phyloP scores from a whole-genome alignment of 306 rosid species.

The Arachis stenosperma region DNA sequence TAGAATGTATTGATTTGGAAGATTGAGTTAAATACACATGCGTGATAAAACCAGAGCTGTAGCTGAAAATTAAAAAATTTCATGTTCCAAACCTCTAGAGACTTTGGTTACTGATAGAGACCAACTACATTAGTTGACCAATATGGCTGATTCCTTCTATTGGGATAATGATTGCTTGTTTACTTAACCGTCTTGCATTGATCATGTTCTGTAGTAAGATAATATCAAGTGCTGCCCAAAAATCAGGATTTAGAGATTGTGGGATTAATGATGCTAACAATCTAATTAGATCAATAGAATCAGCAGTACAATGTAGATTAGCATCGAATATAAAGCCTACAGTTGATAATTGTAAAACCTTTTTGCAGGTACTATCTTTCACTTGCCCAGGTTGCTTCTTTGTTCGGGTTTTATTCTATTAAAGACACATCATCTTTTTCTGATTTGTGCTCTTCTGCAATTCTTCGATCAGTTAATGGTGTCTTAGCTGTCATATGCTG shows the following conservation, averaged over 20 bases:
- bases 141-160: background rate
- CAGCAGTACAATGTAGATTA: background rate
- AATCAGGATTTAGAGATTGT: background rate
- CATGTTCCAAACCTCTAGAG: background rate
- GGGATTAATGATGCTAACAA: background rate
- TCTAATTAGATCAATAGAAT: background rate
- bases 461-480: constrained; percentile 78
- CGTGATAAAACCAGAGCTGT: background rate
- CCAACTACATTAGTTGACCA: background rate
- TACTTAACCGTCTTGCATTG: background rate
- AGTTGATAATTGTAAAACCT: constrained; percentile 43
- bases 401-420: constrained; percentile 62
- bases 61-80: background rate
- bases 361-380: constrained; percentile 95
- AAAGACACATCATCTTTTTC: constrained; percentile 58
- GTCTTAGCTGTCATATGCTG: constrained; percentile 73
- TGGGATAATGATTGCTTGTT: background rate
- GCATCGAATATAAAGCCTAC: constrained; percentile 30
- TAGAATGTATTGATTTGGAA: background rate
- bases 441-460: constrained; percentile 61
- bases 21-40: background rate
- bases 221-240: background rate
- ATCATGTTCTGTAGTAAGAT: background rate
- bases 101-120: background rate
- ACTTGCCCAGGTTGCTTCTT: constrained; percentile 84